Base-by-base conservation (phyloP, 768 basidiomycete genomes). In the Podaxis mareebaensis region DNA sequence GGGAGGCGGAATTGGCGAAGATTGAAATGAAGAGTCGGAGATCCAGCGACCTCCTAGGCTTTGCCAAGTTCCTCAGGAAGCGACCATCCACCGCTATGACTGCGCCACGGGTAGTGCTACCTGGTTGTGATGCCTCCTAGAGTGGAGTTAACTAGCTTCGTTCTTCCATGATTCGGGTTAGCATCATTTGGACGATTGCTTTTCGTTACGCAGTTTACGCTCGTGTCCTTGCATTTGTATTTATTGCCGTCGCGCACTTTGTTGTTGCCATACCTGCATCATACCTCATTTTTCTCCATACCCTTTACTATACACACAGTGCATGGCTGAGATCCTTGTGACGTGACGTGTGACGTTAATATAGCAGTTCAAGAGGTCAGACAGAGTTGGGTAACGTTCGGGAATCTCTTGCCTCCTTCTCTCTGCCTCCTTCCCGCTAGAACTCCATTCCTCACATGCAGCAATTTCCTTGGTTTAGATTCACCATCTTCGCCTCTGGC, bases 1-100 rank as follows among this genome's bases (percentile, higher is more conserved):
- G 92, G 91, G 92, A 93, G 73, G 86, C 85, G 71, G 90, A 92
- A 77, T 80, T 92, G 51, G 85, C 81, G 64, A 81, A 84, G 65
- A 91, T 92, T 67, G 91, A 92, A 75, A 75, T 79, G 67, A 77
- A 77, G 73, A 89, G 85, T 74, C 83, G 82, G 51, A 74, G 76
- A 68, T 79, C 78, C 52, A 84, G 80, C 63, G 80, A 81, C 68
- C 69, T 82, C 71, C 72, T 81, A 49, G 80, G 81, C 20, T 83
- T 82, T 69, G 73, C 75, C 42, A 75, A 73, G 62, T 63, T 63
- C 48, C 79, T 76, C 73, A 73, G 75, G 68, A 77, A 76, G 68
- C 72, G 75, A 55, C 68, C 70, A 46, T 61, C 64, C 38, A 53
- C 63, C 54, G 67, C 70, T 42, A 64, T 66, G 61, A 61, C 69